These are phyloP conservation scores for Bocquillonia castaneifolia DNA, from an alignment of 441 rosid species.

Conservation along the genomic window DNA sequence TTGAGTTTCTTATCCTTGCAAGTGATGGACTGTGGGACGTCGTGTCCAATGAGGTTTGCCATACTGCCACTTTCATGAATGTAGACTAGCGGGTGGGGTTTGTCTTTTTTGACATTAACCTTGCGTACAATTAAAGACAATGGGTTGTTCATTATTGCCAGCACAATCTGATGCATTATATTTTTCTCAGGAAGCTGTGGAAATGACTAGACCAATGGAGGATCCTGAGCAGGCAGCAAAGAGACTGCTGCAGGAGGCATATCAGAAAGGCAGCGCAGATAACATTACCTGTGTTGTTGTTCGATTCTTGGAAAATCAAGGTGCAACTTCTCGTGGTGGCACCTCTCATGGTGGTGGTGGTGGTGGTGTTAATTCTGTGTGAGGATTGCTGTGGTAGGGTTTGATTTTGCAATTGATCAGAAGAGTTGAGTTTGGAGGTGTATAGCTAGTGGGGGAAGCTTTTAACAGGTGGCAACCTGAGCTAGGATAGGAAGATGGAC, in stretches of 20 bases:
- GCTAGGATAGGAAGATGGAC: conserved; percentile 22
- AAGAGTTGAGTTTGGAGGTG: conserved; percentile 21
- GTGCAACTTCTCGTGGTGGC: conserved; percentile 30
- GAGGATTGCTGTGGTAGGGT: conserved; percentile 5
- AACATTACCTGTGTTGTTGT: conserved; percentile 94
- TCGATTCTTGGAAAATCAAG: conserved; percentile 63
- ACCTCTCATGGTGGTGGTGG: not conserved
- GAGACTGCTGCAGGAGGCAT: conserved; percentile 81
- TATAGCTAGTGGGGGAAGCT: conserved; percentile 27
- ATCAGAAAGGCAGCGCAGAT: conserved; percentile 90
- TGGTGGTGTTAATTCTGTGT: conserved; percentile 23
- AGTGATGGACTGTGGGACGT: conserved; percentile 99
- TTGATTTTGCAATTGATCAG: conserved; percentile 7
- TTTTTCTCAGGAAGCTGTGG: conserved; percentile 73
- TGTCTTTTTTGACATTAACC: not conserved
- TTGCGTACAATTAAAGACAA: not conserved
- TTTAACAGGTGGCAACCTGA: conserved; percentile 9
- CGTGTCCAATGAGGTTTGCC: conserved; percentile 79
- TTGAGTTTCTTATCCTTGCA: conserved; percentile 94
- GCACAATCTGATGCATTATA: conserved; percentile 5
- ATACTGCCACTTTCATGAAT: not conserved
- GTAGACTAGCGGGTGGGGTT: not conserved
- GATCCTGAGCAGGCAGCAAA: conserved; percentile 87
- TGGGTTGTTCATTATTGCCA: not conserved
- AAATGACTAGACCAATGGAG: conserved; percentile 55